Percentiles rank a stretch among this genome's conserved stretches.
Conservation (phyloP, 176 grass and related monocot genomes). For the Secale cereale region DNA sequence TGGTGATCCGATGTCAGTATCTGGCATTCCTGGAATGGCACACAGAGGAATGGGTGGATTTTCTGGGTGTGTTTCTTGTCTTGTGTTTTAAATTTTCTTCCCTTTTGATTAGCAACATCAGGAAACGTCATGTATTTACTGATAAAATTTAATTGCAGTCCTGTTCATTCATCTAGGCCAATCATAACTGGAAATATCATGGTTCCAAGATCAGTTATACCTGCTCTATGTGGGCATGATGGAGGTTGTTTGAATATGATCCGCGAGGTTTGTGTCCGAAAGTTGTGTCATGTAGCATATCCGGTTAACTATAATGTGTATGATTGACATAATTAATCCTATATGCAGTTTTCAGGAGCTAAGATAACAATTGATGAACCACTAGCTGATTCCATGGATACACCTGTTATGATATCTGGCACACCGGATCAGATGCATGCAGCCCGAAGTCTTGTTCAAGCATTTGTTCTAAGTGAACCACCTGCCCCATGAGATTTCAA, state of each 20-base stretch:
- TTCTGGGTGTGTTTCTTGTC: conserved; percentile 61
- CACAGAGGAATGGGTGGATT: conserved; percentile 67
- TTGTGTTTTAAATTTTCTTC: conserved; percentile 1
- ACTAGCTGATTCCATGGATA: conserved; percentile 64
- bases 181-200: conserved; percentile 72
- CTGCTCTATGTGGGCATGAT: conserved; percentile 74
- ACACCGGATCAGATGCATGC: conserved; percentile 83
- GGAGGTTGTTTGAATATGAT: conserved; percentile 87
- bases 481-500: conserved; percentile 32
- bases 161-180: conserved; percentile 56
- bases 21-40: conserved; percentile 53
- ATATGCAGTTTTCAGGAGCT: conserved; percentile 88
- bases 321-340: conserved; percentile 30
- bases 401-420: conserved; percentile 64
- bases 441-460: conserved; percentile 90
- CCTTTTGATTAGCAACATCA: neutral
- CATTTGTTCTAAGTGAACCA: conserved; percentile 87
- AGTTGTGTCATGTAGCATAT: conserved; percentile 7
- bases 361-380: conserved; percentile 82
- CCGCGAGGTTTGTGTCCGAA: conserved; percentile 55
- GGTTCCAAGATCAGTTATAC: conserved; percentile 68
- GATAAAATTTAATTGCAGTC: conserved; percentile 34
- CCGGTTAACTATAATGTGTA: neutral
- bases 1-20: conserved; percentile 43
- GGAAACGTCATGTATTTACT: conserved; percentile 1